These are phyloP conservation scores for Mrakia frigida DNA, from an alignment of 768 basidiomycete genomes.

Conservation along the genomic window DNA sequence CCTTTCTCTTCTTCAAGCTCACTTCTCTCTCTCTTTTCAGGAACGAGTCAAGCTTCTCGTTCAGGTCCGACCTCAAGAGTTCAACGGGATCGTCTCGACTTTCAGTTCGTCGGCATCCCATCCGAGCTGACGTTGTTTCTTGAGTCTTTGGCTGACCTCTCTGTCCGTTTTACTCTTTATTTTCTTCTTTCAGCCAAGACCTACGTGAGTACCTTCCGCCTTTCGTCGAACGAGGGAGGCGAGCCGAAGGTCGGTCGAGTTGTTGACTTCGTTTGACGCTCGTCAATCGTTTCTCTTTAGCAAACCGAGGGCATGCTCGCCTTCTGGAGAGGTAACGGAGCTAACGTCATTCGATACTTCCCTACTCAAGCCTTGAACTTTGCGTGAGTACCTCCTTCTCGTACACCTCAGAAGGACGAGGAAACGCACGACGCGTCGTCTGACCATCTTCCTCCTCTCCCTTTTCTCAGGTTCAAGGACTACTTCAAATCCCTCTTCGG, in stretches of 20 bases:
- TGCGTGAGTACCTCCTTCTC: constrained; percentile 47
- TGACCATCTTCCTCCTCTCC: not conserved
- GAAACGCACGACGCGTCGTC: not conserved
- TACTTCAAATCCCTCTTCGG: constrained; percentile 98
- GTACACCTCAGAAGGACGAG: too few relatives aligned
- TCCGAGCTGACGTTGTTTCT: not conserved
- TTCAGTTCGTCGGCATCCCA: not conserved
- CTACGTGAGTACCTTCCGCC: not conserved
- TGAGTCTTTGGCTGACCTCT: not conserved
- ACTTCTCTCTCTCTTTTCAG: too few relatives aligned
- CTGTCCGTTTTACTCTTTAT: not conserved
- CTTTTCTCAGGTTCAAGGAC: constrained; percentile 62
- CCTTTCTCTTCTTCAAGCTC: too few relatives aligned
- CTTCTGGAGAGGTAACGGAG: constrained; percentile 99
- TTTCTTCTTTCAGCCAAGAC: not conserved
- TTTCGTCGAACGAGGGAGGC: not conserved
- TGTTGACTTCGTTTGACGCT: not conserved
- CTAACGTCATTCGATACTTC: constrained; percentile 99
- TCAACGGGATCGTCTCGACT: not conserved
- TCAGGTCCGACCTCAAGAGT: constrained; percentile 92
- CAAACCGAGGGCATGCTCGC: constrained; percentile 76
- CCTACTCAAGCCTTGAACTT: constrained; percentile 95
- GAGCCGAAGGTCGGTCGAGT: not conserved
- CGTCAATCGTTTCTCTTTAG: not conserved
- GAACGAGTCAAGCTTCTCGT: constrained; percentile 96